Evolutionary conservation across 1,139 yeast genomes (phyloP).

Genomic region (Ogataea hybrid): DNA sequence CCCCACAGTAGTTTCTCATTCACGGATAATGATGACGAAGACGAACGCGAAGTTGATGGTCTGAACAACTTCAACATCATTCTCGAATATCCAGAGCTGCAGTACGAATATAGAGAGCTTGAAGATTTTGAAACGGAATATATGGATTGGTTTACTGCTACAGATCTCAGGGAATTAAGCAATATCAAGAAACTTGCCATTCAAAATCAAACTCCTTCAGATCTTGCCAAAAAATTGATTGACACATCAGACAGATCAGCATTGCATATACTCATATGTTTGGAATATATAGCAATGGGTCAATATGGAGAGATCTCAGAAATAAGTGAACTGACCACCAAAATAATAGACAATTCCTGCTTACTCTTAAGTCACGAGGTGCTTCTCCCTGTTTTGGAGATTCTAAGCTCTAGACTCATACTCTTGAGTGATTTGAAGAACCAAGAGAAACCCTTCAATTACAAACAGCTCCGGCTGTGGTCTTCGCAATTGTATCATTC

Average conservation of each 20-base stretch:
- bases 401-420: slow-evolving; percentile 11
- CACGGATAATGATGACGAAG: slow-evolving; percentile 19
- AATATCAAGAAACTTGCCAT: slow-evolving; percentile 16
- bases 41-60: slow-evolving; percentile 29
- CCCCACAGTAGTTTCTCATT: slow-evolving; percentile 30
- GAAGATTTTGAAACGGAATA: slow-evolving; percentile 46
- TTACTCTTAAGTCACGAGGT: slow-evolving; percentile 10
- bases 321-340: slow-evolving; percentile 15
- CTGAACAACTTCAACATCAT: slow-evolving; percentile 32
- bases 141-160: slow-evolving; percentile 60
- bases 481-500: slow-evolving; percentile 38
- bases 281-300: slow-evolving; percentile 27
- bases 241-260: not conserved
- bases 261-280: slow-evolving; percentile 14
- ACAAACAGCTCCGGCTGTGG: slow-evolving; percentile 13
- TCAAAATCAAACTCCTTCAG: not conserved
- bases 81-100: slow-evolving; percentile 39
- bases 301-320: slow-evolving; percentile 18
- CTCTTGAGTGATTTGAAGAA: slow-evolving; percentile 22
- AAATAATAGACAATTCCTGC: slow-evolving; percentile 17
- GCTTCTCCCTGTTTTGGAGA: slow-evolving; percentile 12
- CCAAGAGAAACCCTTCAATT: slow-evolving; percentile 15
- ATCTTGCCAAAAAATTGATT: slow-evolving; percentile 11
- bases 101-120: slow-evolving; percentile 45
- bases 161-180: slow-evolving; percentile 43